Percentiles rank a stretch among this genome's conserved stretches.
Evolutionary conservation across 2,329 filamentous ascomycete genomes (phyloP).

Genomic region (Calonectria montana): DNA sequence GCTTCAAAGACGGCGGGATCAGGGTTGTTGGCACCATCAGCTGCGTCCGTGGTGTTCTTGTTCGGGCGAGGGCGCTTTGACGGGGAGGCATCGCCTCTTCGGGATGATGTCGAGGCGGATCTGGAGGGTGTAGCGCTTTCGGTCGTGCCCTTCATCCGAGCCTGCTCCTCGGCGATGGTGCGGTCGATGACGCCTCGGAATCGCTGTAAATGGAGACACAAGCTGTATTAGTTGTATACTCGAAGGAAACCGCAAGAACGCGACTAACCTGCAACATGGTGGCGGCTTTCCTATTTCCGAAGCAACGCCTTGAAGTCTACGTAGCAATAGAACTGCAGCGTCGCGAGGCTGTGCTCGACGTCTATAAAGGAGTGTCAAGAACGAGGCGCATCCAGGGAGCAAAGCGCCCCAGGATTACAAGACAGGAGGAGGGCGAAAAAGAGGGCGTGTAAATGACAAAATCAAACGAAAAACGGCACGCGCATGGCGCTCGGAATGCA

Average conservation of each 20-base stretch:
- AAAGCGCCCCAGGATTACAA: background rate
- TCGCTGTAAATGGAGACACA: constrained; percentile 62
- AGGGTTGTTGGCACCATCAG: constrained; percentile 63
- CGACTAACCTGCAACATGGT: constrained; percentile 26
- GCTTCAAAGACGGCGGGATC: constrained; percentile 91
- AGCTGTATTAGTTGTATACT: background rate
- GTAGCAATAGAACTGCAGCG: constrained; percentile 9
- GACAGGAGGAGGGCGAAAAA: background rate
- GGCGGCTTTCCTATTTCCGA: background rate
- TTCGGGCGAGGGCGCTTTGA: constrained; percentile 51
- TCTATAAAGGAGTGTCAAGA: background rate
- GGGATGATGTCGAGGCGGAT: constrained; percentile 51
- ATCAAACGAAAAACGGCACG: constrained; percentile 3
- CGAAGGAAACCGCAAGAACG: background rate
- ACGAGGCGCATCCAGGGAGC: constrained; percentile 11
- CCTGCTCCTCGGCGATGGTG: constrained; percentile 91
- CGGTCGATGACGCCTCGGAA: constrained; percentile 87
- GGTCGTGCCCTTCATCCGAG: constrained; percentile 72
- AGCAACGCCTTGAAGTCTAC: background rate
- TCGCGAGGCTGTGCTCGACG: background rate
- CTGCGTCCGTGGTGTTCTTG: constrained; percentile 50
- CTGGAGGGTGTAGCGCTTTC: constrained; percentile 57
- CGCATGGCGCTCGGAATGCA: constrained; percentile 13
- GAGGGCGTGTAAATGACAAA: background rate
- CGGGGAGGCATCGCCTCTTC: constrained; percentile 52